Evolutionary conservation across 2,329 filamentous ascomycete species (phyloP).

Genomic region (Fusarium brachygibbosum): DNA sequence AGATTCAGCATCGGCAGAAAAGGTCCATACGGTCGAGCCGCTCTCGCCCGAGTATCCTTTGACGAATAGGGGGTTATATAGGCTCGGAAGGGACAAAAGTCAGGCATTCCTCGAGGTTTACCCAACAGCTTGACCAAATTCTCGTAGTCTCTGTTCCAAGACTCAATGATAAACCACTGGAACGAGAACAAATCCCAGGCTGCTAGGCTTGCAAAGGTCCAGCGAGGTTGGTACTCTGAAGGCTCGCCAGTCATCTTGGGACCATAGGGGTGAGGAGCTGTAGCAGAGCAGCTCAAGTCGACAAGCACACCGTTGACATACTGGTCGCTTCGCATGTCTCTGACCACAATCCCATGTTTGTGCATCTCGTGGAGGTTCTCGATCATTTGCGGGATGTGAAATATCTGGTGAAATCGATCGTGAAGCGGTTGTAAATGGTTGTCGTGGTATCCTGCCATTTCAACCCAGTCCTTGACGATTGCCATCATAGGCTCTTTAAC

Average conservation of each 20-base stretch:
- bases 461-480: slow-evolving; percentile 28
- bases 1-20: slow-evolving; percentile 11
- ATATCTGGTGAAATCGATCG: not conserved
- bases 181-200: slow-evolving; percentile 17
- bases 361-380: slow-evolving; percentile 10
- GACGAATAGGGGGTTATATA: not conserved
- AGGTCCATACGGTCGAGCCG: not conserved
- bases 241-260: not conserved
- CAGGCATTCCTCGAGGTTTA: not conserved
- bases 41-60: not conserved
- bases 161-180: not conserved
- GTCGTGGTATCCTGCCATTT: not conserved
- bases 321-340: not conserved
- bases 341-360: slow-evolving; percentile 7
- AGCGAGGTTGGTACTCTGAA: not conserved
- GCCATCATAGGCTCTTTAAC: not conserved
- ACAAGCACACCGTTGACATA: slow-evolving; percentile 26
- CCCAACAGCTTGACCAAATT: not conserved
- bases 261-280: slow-evolving; percentile 14
- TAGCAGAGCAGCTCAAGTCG: slow-evolving; percentile 6
- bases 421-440: rapidly evolving
- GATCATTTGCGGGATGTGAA: slow-evolving; percentile 13
- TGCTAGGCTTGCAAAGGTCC: slow-evolving; percentile 21
- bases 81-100: not conserved
- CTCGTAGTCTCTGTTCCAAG: not conserved